phyloP scores from a whole-genome alignment of 306 rosid species.

The Dryas alaskensis region DNA sequence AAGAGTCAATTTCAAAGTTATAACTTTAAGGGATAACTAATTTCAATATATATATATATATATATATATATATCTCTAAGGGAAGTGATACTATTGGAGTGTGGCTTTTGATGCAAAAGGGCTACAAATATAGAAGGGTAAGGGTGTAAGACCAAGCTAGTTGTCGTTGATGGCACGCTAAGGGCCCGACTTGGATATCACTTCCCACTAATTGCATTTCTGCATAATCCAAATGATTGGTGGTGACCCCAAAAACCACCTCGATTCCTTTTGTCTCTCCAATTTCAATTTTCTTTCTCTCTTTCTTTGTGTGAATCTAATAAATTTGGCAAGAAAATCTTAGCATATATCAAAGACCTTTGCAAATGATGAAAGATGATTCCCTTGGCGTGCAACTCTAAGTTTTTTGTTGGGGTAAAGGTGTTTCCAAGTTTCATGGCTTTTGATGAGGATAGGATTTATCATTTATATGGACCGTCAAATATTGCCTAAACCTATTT shows the following conservation, averaged over 20 bases:
- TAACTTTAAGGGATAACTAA: too few species aligned
- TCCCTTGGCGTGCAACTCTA: constrained; percentile 60
- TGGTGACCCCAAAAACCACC: constrained; percentile 40
- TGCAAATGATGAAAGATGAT: constrained; percentile 46
- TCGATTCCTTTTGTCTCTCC: constrained; percentile 31
- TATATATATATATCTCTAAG: not conserved
- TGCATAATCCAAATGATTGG: constrained; percentile 50
- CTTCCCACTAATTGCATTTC: constrained; percentile 33
- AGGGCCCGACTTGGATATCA: constrained; percentile 29
- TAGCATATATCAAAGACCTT: constrained; percentile 12
- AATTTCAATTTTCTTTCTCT: constrained; percentile 39
- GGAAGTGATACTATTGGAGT: not conserved
- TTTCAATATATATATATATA: too few species aligned
- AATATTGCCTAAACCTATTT: not conserved
- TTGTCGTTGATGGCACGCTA: constrained; percentile 70
- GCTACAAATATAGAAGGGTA: not conserved
- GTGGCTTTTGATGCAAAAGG: constrained; percentile 30
- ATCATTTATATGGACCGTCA: not conserved
- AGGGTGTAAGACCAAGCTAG: constrained; percentile 22
- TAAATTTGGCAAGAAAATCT: constrained; percentile 14
- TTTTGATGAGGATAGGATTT: constrained; percentile 8
- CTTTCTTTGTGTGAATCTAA: constrained; percentile 33
- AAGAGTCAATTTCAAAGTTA: too few species aligned
- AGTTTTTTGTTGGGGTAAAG: constrained; percentile 12
- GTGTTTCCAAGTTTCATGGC: constrained; percentile 17